Conservation (phyloP, 169 alveolate genomes). For the Eimeria acervulina region DNA sequence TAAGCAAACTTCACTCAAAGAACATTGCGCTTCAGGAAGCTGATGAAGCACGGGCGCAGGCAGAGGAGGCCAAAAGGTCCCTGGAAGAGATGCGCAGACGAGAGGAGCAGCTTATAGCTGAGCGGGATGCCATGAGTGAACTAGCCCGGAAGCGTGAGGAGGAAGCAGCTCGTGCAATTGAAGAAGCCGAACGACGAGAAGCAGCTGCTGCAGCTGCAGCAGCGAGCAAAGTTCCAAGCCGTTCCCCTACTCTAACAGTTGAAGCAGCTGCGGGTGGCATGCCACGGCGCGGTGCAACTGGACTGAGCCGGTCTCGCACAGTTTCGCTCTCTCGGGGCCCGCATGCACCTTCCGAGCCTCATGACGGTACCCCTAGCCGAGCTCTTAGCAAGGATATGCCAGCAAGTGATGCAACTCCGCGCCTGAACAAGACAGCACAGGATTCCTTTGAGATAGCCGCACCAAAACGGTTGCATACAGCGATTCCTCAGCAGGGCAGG, state of each 20-base stretch:
- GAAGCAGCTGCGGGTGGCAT: conserved; percentile 57
- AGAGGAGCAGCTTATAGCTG: conserved; percentile 58
- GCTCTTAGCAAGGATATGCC: background rate
- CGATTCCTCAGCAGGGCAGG: conserved; percentile 75
- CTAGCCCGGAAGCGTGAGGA: conserved; percentile 67
- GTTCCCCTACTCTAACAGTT: conserved; percentile 62
- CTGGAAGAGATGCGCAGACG: conserved; percentile 56
- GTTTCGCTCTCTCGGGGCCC: conserved; percentile 55
- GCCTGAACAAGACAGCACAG: conserved; percentile 31
- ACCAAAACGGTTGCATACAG: conserved; percentile 64
- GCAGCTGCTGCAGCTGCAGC: conserved; percentile 62
- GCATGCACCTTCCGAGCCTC: conserved; percentile 1
- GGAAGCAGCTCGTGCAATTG: conserved; percentile 40
- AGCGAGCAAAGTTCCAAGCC: conserved; percentile 52
- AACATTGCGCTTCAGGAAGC: conserved; percentile 68
- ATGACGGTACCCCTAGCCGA: background rate
- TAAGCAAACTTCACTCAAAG: conserved; percentile 64
- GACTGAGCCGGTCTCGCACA: conserved; percentile 68
- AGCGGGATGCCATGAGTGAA: conserved; percentile 57
- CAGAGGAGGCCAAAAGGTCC: conserved; percentile 42
- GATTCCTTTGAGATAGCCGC: conserved; percentile 68
- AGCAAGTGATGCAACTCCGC: background rate
- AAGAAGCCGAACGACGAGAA: conserved; percentile 68
- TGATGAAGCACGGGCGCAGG: conserved; percentile 19
- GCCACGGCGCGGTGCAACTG: conserved; percentile 47